Percentiles rank a stretch among this genome's conserved stretches.
Conservation (phyloP, 805 yeast genomes). For the Phaffomyces antillensis region DNA sequence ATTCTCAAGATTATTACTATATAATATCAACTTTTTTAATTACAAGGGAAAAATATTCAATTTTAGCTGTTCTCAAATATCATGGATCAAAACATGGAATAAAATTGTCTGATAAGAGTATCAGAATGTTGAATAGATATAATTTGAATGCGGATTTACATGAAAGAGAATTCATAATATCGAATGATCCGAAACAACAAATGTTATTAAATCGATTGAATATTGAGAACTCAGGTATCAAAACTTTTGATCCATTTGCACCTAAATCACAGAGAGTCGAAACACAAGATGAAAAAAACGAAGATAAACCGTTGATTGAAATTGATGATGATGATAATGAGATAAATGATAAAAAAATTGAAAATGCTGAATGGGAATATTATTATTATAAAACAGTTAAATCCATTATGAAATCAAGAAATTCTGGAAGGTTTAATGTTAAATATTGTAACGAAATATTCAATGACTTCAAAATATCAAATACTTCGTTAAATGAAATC, state of each 20-base stretch:
- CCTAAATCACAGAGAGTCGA: background rate
- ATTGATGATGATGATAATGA: background rate
- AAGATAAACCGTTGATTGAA: too few species aligned
- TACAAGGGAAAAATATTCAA: conserved; percentile 11
- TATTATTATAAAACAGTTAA: background rate
- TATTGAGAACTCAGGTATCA: background rate
- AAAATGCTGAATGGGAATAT: background rate
- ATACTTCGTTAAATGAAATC: background rate
- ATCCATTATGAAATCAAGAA: background rate
- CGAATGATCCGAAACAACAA: conserved; percentile 2
- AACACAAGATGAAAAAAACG: background rate
- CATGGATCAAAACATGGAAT: conserved; percentile 16
- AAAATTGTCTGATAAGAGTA: background rate
- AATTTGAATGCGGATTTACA: background rate
- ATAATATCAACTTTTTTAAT: conserved; percentile 14
- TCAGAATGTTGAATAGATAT: conserved; percentile 1
- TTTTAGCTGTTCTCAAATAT: conserved; percentile 19
- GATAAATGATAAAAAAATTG: too few species aligned
- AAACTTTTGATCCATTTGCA: background rate
- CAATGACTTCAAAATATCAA: background rate
- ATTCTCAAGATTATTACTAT: conserved; percentile 13
- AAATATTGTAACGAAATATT: background rate
- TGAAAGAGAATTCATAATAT: background rate
- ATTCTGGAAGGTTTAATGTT: background rate
- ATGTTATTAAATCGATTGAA: background rate